Evolutionary conservation across 208 protist species (phyloP).

Genomic region (Leishmania major): DNA sequence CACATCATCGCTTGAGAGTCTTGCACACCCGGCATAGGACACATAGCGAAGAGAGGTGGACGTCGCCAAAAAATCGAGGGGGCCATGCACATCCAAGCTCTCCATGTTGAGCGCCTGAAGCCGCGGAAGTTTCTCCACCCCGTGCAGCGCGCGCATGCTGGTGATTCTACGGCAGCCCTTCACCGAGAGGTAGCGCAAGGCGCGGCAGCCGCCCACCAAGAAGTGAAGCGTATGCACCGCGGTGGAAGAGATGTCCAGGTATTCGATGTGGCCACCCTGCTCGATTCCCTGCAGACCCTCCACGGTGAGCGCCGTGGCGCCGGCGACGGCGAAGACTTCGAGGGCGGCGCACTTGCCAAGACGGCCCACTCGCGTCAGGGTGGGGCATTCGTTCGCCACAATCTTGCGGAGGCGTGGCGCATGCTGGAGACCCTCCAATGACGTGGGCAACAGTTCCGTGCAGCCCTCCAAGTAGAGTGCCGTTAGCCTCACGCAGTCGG

Average conservation of each 20-base stretch:
- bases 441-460: conserved; percentile 33
- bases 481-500: conserved; percentile 35
- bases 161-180: conserved; percentile 32
- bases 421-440: conserved; percentile 38
- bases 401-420: conserved; percentile 38
- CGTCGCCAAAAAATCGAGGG: conserved; percentile 20
- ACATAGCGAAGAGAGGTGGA: conserved; percentile 32
- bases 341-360: conserved; percentile 39
- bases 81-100: conserved; percentile 17
- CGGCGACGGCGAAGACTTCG: conserved; percentile 40
- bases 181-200: conserved; percentile 39
- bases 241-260: conserved; percentile 50
- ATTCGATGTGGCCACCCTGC: conserved; percentile 30
- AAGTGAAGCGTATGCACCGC: conserved; percentile 36
- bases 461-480: conserved; percentile 59
- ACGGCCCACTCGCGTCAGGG: conserved; percentile 28
- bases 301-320: conserved; percentile 28
- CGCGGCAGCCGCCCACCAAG: conserved; percentile 32
- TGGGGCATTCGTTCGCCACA: conserved; percentile 39
- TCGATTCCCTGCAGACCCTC: conserved; percentile 44
- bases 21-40: conserved; percentile 24
- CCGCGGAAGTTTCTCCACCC: conserved; percentile 42
- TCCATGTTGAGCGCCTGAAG: conserved; percentile 46
- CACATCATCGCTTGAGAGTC: conserved; percentile 19
- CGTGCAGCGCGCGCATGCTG: conserved; percentile 27